Conservation (phyloP, 2,329 filamentous ascomycete species). For the Claviceps quebecensis region DNA sequence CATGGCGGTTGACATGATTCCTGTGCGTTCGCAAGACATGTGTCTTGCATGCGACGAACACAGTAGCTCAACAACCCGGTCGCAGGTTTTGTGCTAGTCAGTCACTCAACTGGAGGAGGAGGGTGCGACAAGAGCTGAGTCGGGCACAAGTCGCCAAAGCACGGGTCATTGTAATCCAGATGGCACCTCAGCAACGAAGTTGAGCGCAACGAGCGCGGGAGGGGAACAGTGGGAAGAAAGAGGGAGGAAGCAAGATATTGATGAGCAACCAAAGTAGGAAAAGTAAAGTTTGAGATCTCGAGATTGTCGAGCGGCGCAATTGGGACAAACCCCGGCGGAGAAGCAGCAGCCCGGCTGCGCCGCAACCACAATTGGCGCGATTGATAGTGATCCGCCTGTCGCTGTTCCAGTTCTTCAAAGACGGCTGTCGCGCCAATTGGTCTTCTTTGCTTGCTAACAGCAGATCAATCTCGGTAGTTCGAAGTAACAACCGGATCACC, state of each 20-base stretch:
- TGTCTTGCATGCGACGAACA: background rate
- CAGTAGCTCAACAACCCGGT: background rate
- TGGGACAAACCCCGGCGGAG: background rate
- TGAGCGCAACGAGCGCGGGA: background rate
- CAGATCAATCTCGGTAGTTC: background rate
- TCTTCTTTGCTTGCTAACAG: background rate
- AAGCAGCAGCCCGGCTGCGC: background rate
- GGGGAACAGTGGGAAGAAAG: background rate
- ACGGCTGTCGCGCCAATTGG: background rate
- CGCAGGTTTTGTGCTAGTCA: background rate
- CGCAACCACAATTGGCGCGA: background rate
- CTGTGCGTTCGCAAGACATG: background rate
- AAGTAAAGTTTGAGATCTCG: background rate
- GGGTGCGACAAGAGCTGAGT: background rate
- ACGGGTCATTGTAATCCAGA: conserved; percentile 6
- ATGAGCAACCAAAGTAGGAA: background rate
- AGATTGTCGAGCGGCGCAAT: background rate
- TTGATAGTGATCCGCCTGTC: background rate
- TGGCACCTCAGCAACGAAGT: background rate
- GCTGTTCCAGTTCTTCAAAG: background rate
- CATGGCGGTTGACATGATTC: conserved; percentile 6
- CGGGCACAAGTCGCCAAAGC: background rate
- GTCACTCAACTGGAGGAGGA: background rate
- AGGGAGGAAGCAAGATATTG: background rate
- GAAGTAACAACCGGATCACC: background rate